Base-by-base conservation (phyloP, 148 eudicot genomes). In the Camellia sinensis region DNA sequence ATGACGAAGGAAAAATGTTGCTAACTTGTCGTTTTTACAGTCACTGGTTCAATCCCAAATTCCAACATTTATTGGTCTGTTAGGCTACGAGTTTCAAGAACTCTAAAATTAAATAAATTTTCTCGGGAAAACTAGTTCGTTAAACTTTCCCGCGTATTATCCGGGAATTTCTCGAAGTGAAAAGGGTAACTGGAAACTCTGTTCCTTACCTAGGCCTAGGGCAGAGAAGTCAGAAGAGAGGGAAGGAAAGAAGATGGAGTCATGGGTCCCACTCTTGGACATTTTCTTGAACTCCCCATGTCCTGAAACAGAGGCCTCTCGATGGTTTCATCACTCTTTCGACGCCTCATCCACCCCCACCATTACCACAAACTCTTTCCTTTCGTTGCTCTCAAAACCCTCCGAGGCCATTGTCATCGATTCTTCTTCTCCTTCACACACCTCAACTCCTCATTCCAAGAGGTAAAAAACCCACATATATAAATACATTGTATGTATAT, bases 271-370 rank as follows among this genome's bases (percentile, higher is more conserved):
- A 1, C 83, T 90, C 41, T 73, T 89, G 40, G 66, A 90, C 65
- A 83, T 87, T 19, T 82, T 87, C 83, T 21, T 89, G 71, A 87
- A 84, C 71, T 89, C 88, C 7, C 78, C 88, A 11, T 81, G 83
- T 71, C 91, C 93, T 7, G 89, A 87, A 82, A 77, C 85, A 13
- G 89, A 87, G 45, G 89, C 91, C 18, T 85, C 91, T 73, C 79
- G 59, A 12, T 90, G 88, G 88, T 80, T 90, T 8, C 83, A 82
- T 45, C 81, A 83, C 45, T 79, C 82, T 6, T 88, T 87, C 84
- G 79, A 83, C 72, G 73, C 85, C 52, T 75, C 89, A 17, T 75
- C 86, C 5, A 13, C 83, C 44, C 6, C 84, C 54, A 53, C 83
- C 67, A 77, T 84, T 79, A 82, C 87, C 67, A 67, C 89, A 3